Evolutionary conservation across 805 yeast species (phyloP).

Genomic region (Wickerhamiella hasegawae): DNA sequence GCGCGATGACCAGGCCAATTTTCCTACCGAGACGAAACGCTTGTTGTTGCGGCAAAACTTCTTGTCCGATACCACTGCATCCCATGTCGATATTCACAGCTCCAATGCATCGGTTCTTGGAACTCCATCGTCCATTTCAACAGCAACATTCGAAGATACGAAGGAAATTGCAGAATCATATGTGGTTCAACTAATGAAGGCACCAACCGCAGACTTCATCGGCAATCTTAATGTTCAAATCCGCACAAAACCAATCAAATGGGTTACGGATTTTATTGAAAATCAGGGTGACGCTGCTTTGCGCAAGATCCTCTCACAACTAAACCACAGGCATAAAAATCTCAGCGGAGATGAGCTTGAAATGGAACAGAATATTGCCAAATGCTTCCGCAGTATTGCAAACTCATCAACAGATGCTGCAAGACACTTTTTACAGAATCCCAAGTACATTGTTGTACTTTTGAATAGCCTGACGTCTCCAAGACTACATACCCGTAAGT

Average conservation of each 20-base stretch:
- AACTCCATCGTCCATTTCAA: no score
- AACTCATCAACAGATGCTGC: no score
- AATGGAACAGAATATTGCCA: constrained; percentile 58
- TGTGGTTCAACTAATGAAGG: constrained; percentile 55
- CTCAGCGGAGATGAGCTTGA: constrained; percentile 34
- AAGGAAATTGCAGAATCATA: constrained; percentile 68
- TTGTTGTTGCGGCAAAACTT: constrained; percentile 78
- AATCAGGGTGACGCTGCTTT: constrained; percentile 72
- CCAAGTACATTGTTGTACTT: constrained; percentile 33
- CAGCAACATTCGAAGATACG: no score
- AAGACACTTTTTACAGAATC: constrained; percentile 22
- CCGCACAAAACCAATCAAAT: constrained; percentile 70
- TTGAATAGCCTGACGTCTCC: constrained; percentile 63
- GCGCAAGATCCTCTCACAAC: constrained; percentile 45
- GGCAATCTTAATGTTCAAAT: constrained; percentile 81
- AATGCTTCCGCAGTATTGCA: constrained; percentile 61
- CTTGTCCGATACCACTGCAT: no score
- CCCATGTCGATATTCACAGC: no score
- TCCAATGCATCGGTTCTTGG: no score
- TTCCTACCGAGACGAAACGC: constrained; percentile 73
- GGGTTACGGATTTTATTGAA: constrained; percentile 69
- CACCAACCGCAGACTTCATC: no score
- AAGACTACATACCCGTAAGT: constrained; percentile 54
- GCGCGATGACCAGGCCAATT: constrained; percentile 58
- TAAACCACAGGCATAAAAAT: constrained; percentile 24